These are phyloP conservation scores for Pichia sp. DNA, from an alignment of 1,139 yeast species.

Conservation along the genomic window DNA sequence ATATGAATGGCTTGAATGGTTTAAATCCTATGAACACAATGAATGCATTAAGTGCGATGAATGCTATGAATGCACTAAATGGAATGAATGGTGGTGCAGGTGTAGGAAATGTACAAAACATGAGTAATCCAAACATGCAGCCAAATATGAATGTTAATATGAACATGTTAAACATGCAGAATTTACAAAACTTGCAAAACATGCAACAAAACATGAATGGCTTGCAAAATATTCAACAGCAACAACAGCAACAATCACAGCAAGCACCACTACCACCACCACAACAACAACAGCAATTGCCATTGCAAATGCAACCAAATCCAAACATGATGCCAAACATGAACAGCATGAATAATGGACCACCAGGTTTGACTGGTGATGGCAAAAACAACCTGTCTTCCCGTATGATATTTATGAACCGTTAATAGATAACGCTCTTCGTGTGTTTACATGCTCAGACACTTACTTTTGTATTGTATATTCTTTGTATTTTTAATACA, in stretches of 20 bases:
- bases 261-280: neutral
- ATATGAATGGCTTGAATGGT: constrained; percentile 4
- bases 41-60: constrained; percentile 2
- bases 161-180: neutral
- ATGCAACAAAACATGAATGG: neutral
- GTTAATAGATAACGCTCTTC: neutral
- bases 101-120: neutral
- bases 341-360: constrained; percentile 1
- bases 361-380: constrained; percentile 6
- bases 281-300: neutral
- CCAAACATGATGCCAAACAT: neutral
- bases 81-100: neutral
- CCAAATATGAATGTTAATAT: neutral
- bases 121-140: neutral
- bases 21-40: constrained; percentile 4
- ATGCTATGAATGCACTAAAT: constrained; percentile 3
- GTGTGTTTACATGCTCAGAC: neutral
- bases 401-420: constrained; percentile 10
- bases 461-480: neutral
- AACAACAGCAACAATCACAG: neutral
- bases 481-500: neutral
- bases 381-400: constrained; percentile 3
- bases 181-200: neutral
- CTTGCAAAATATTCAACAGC: neutral
- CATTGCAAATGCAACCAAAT: neutral